Percentiles rank a stretch among this genome's conserved stretches.
phyloP scores from a whole-genome alignment of 192 early-diverging fungal species.

The Mortierella alpina region DNA sequence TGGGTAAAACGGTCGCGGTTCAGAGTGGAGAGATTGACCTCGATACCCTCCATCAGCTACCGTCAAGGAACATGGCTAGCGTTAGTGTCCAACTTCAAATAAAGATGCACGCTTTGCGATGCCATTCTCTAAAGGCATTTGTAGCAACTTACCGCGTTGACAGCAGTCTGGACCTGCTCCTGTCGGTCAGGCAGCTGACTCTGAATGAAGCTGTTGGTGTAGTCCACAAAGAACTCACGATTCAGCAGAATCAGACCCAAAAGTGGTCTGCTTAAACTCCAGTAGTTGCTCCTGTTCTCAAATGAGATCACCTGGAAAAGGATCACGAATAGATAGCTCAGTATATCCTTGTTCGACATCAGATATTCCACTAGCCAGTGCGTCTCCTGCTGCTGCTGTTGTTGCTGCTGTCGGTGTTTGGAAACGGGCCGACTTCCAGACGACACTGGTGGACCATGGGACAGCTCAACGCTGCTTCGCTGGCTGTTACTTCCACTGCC shows the following conservation, averaged over 20 bases:
- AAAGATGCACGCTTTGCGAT: neutral
- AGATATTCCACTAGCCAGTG: constrained; percentile 70
- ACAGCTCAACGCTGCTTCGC: constrained; percentile 23
- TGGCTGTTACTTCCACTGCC: constrained; percentile 32
- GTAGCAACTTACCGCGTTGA: constrained; percentile 34
- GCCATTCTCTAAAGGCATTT: neutral
- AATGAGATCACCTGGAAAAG: constrained; percentile 83
- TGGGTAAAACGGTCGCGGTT: constrained; percentile 80
- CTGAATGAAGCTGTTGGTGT: constrained; percentile 63
- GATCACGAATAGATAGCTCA: constrained; percentile 70
- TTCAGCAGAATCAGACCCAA: constrained; percentile 82
- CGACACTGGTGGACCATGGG: constrained; percentile 21
- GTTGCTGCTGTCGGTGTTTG: constrained; percentile 47
- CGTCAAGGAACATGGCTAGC: neutral
- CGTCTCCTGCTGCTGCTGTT: constrained; percentile 41
- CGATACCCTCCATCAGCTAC: constrained; percentile 69
- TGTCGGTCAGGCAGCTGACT: constrained; percentile 63
- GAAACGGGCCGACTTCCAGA: constrained; percentile 38
- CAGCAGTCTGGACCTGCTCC: constrained; percentile 53
- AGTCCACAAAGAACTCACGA: constrained; percentile 70
- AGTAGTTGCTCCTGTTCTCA: constrained; percentile 84
- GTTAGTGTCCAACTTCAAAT: neutral
- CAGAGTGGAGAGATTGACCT: constrained; percentile 56
- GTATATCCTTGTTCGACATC: constrained; percentile 66
- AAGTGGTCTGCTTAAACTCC: constrained; percentile 86